Percentiles rank a stretch among this genome's conserved stretches.
Evolutionary conservation across 1,139 yeast genomes (phyloP).

Genomic region (Blastobotrys illinoisensis): DNA sequence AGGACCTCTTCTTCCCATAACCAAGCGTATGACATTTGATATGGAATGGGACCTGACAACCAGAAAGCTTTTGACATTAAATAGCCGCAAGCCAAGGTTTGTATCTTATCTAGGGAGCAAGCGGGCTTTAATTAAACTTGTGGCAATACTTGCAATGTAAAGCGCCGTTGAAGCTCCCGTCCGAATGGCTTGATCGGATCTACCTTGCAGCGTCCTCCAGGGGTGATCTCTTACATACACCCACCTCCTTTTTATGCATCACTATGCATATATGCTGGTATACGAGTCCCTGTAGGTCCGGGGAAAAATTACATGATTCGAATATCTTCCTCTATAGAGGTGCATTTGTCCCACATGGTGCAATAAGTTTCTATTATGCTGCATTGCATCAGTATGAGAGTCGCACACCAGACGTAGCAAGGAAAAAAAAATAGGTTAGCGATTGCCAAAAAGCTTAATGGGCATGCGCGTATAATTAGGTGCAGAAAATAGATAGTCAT

Average conservation of each 20-base stretch:
- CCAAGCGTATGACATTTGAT: slow-evolving; percentile 1
- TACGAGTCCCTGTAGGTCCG: background rate
- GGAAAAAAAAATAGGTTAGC: background rate
- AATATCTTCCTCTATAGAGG: background rate
- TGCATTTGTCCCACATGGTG: background rate
- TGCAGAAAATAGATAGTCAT: slow-evolving; percentile 1
- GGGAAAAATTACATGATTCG: background rate
- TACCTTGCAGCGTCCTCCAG: background rate
- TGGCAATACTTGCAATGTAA: background rate
- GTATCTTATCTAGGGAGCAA: background rate
- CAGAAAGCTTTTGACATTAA: background rate
- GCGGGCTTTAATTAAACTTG: background rate
- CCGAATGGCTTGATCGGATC: background rate
- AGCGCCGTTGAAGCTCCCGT: background rate
- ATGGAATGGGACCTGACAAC: background rate
- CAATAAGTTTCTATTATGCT: background rate
- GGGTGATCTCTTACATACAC: background rate
- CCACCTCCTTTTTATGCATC: background rate
- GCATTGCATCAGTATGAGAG: background rate
- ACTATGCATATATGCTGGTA: background rate
- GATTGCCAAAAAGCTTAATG: background rate
- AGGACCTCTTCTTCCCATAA: slow-evolving; percentile 4
- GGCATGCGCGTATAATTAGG: background rate
- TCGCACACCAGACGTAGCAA: background rate
- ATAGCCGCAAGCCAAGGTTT: background rate